These are phyloP conservation scores for Marsdenia floribunda DNA, from an alignment of 257 asterid species.

Conservation along the genomic window DNA sequence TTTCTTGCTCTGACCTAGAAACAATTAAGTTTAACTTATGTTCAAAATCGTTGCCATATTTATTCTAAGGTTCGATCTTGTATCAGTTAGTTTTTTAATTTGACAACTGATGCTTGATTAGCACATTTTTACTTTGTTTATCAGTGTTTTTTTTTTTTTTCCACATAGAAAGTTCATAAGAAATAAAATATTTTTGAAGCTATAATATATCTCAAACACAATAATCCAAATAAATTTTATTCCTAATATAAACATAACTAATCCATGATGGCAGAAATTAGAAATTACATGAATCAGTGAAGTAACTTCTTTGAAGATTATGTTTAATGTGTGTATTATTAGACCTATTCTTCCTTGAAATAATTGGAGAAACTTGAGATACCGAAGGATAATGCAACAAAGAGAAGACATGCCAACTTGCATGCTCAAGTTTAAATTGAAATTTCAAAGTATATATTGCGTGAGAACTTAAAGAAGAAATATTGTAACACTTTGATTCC, in stretches of 20 bases:
- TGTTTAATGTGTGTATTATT: not conserved
- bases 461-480: no score
- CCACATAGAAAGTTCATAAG: not conserved
- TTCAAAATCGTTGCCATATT: no score
- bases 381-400: no score
- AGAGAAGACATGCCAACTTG: no score
- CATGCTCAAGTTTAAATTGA: no score
- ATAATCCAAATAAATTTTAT: not conserved
- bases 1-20: no score
- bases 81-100: no score
- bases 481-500: no score
- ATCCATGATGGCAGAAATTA: not conserved
- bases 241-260: not conserved
- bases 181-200: not conserved
- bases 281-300: not conserved
- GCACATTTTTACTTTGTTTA: not conserved
- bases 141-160: not conserved
- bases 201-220: not conserved
- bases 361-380: not conserved
- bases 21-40: not conserved
- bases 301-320: not conserved
- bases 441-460: no score
- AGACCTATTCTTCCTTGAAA: not conserved
- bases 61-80: not conserved
- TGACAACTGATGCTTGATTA: not conserved